A percentile compares a stretch with the other conserved stretches of the same genome.
Evolutionary conservation across 257 asterid genomes (phyloP).

Genomic region (Solanum appendiculatum): DNA sequence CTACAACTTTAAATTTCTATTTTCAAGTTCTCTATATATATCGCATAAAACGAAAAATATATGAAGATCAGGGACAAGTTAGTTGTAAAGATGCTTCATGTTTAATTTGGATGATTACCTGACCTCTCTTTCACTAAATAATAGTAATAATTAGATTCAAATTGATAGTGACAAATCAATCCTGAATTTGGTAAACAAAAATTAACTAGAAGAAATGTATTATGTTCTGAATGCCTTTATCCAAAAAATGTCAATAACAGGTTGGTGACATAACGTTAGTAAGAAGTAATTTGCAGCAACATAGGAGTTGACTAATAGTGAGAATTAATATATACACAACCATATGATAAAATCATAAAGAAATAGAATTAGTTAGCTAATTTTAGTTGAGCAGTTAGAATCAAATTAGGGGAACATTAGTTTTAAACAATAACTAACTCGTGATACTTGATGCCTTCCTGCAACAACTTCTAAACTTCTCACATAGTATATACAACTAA

Average conservation of each 20-base stretch:
- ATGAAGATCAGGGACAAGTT: neutral
- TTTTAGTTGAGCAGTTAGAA: neutral
- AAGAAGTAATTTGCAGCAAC: neutral
- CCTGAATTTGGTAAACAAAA: neutral
- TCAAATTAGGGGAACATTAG: slow-evolving; percentile 1
- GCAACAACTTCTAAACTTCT: neutral
- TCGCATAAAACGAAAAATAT: neutral
- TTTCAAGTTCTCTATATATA: neutral
- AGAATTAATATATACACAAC: neutral
- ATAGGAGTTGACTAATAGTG: neutral
- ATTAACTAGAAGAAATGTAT: neutral
- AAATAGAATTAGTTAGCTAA: neutral
- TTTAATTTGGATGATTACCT: neutral
- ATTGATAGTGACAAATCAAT: neutral
- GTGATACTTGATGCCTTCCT: neutral
- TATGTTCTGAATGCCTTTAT: neutral
- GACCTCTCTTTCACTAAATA: neutral
- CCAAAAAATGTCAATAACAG: neutral
- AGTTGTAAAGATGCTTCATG: neutral
- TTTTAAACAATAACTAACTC: neutral
- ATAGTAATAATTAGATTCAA: neutral
- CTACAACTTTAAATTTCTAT: neutral
- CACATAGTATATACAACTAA: neutral
- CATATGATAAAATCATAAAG: neutral
- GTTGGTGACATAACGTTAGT: neutral